These are phyloP conservation scores for Apiotrichum veenhuisii DNA, from an alignment of 1,284 basidiomycete species.

Conservation along the genomic window DNA sequence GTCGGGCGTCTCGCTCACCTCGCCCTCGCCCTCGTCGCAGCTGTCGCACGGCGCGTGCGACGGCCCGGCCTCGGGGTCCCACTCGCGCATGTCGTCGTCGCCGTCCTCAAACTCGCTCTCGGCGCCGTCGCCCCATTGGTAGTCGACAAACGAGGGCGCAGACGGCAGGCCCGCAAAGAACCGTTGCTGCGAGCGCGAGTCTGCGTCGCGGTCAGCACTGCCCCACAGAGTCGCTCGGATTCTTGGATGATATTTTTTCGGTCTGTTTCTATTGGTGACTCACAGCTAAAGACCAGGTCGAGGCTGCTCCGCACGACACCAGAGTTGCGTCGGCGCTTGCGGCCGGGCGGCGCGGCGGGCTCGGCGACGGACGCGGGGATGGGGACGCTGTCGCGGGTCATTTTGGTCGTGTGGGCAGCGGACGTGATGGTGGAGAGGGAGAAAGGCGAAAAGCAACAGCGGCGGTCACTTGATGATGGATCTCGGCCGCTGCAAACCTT, in stretches of 20 bases:
- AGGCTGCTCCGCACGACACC: slow-evolving; percentile 41
- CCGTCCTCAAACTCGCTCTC: slow-evolving; percentile 1
- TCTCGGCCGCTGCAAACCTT: neutral
- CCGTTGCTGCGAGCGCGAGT: slow-evolving; percentile 47
- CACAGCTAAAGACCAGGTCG: slow-evolving; percentile 50
- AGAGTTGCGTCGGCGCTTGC: neutral
- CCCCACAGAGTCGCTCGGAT: neutral
- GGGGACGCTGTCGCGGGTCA: slow-evolving; percentile 17
- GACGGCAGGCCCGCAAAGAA: slow-evolving; percentile 37
- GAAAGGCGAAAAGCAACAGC: neutral
- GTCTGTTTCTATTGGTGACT: slow-evolving; percentile 10
- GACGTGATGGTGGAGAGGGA: neutral
- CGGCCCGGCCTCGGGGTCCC: slow-evolving; percentile 24
- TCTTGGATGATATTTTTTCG: neutral
- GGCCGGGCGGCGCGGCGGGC: neutral
- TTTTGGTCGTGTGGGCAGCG: neutral
- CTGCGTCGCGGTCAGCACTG: slow-evolving; percentile 23
- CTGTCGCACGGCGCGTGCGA: slow-evolving; percentile 3
- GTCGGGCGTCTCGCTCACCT: slow-evolving; percentile 28
- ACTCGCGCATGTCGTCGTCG: slow-evolving; percentile 9
- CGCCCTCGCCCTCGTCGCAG: slow-evolving; percentile 24
- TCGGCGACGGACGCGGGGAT: slow-evolving; percentile 5
- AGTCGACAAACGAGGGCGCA: slow-evolving; percentile 46
- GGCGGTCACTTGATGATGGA: neutral
- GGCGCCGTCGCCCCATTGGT: slow-evolving; percentile 16